Base-by-base conservation (phyloP, 1,284 basidiomycete genomes). In the Cystobasidium pallidum region DNA sequence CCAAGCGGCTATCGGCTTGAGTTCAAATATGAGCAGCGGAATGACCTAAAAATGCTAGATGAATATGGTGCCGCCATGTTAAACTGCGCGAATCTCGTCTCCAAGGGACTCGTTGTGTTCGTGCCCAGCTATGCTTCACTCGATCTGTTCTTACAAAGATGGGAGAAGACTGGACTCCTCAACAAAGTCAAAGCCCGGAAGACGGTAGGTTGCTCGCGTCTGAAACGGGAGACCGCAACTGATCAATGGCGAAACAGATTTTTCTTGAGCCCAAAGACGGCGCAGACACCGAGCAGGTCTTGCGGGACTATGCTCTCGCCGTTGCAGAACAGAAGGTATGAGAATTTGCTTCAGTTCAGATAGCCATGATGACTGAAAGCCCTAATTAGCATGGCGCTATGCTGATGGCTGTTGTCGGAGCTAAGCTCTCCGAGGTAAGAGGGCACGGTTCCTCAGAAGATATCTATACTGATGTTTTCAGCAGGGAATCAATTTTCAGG, bases 121-220 rank as follows among this genome's bases (percentile, higher is more conserved):
- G 87, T 98, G 45, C 94, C 95, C 0, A 96, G 93, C 0, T 99
- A 99, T 80, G 86, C 85, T 26, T 94, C 93, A 75, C 83, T 98
- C 34, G 86, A 90, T 74, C 82, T 83, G 32, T 85, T 90, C 1
- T 89, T 88, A 78, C 82, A 82, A 3, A 80, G 84, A 3, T 99
- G 95, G 94, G 81, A 82, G 24, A 82, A 83, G 34, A 86, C 81
- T 54, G 88, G 88, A 0, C 76, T 88, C 17, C 76, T 94, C 73
- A 82, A 84, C 8, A 88, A 88, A 75, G 82, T 95, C 51, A 81
- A 80, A 3, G 80, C 79, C 7, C 92, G 90, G 84, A 97, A 98
- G 81, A 87, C 86, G 84, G 87, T 85, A 36, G 45, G 79, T 55
- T 34, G 17, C 11, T n/a, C 19, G 15, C 28, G 10, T n/a, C 21